Evolutionary conservation across 768 basidiomycete genomes (phyloP).

Genomic region (Tephrocybe sp.): DNA sequence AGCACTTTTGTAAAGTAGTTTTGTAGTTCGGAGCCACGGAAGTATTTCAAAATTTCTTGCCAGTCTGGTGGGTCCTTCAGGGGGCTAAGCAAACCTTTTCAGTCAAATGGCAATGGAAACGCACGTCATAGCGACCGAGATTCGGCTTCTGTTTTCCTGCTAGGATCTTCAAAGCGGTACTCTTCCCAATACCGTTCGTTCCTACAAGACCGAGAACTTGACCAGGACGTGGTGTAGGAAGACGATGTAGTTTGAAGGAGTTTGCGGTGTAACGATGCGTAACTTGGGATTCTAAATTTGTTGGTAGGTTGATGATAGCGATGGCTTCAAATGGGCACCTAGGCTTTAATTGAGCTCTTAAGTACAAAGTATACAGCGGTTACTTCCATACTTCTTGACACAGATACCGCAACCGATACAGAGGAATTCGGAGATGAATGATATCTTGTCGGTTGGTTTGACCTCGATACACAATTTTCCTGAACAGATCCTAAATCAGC

Average conservation of each 20-base stretch:
- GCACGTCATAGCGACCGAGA: slow-evolving; percentile 91
- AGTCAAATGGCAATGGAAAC: slow-evolving; percentile 19
- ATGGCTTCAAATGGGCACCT: slow-evolving; percentile 99
- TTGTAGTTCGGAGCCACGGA: slow-evolving; percentile 97
- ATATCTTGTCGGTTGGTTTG: slow-evolving; percentile 92
- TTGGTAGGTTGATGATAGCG: slow-evolving; percentile 97
- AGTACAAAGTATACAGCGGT: background rate
- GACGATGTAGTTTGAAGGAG: slow-evolving; percentile 96
- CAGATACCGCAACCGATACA: slow-evolving; percentile 99
- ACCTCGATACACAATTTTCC: slow-evolving; percentile 99
- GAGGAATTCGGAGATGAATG: slow-evolving; percentile 97
- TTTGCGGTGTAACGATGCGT: slow-evolving; percentile 99
- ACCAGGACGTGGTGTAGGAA: slow-evolving; percentile 95
- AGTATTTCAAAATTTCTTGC: slow-evolving; percentile 98
- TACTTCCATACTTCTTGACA: slow-evolving; percentile 91
- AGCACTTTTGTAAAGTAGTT: slow-evolving; percentile 99
- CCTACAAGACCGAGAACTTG: slow-evolving; percentile 99
- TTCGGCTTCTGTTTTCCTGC: slow-evolving; percentile 98
- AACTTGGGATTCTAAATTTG: slow-evolving; percentile 92
- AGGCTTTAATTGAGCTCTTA: background rate
- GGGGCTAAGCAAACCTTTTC: background rate
- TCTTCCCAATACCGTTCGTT: slow-evolving; percentile 99
- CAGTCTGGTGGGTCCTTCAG: slow-evolving; percentile 93
- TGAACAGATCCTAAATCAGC: slow-evolving; percentile 26
- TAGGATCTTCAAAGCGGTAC: slow-evolving; percentile 93